These are phyloP conservation scores for Fomitopsis pinicola DNA, from an alignment of 1,284 basidiomycete genomes.

Conservation along the genomic window DNA sequence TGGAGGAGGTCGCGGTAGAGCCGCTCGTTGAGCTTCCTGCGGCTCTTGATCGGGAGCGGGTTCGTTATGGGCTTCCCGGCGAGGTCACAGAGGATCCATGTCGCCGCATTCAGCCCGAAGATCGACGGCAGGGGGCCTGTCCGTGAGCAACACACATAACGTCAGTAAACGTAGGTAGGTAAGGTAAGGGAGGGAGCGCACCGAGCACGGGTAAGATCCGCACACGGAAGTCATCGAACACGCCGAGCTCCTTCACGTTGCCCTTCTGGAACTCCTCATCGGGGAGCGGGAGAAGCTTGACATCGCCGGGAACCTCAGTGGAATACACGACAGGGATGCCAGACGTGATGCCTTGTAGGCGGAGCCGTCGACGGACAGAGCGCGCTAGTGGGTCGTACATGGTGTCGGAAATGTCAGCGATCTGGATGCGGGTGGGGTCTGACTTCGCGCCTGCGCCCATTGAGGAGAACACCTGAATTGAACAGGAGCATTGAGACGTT, in stretches of 20 bases:
- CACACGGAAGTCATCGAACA: slow-evolving; percentile 93
- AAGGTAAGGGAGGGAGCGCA: slow-evolving; percentile 20
- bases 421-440: slow-evolving; percentile 94
- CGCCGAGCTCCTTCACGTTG: slow-evolving; percentile 84
- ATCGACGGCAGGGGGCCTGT: slow-evolving; percentile 79
- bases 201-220: slow-evolving; percentile 86
- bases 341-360: slow-evolving; percentile 61
- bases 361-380: slow-evolving; percentile 79
- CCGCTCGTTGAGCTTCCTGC: slow-evolving; percentile 82
- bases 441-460: slow-evolving; percentile 98
- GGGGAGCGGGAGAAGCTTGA: slow-evolving; percentile 85
- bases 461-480: slow-evolving; percentile 79
- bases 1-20: slow-evolving; percentile 72
- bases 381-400: slow-evolving; percentile 95
- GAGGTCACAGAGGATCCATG: slow-evolving; percentile 82
- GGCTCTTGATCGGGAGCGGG: slow-evolving; percentile 78
- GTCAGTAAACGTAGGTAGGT: neutral
- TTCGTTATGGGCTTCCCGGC: slow-evolving; percentile 80
- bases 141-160: neutral
- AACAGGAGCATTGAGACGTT: neutral
- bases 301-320: slow-evolving; percentile 87
- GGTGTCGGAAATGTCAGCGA: slow-evolving; percentile 91
- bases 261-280: slow-evolving; percentile 94
- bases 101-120: slow-evolving; percentile 86
- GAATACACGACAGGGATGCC: slow-evolving; percentile 96